phyloP scores from a whole-genome alignment of 768 basidiomycete genomes.

The Lyophyllum decastes region DNA sequence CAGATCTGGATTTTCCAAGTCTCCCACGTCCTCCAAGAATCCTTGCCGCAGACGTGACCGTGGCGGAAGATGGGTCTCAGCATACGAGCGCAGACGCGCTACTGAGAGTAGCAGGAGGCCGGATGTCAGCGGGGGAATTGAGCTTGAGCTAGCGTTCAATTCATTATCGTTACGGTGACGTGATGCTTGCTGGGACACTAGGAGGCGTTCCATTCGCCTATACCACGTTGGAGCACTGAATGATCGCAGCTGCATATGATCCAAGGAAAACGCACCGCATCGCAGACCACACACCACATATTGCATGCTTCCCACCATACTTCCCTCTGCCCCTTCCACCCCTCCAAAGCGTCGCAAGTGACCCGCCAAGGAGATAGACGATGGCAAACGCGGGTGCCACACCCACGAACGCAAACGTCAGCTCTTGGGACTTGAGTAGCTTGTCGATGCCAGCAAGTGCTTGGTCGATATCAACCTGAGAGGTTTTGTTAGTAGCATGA shows the following conservation, averaged over 20 bases:
- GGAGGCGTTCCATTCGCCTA: constrained; percentile 70
- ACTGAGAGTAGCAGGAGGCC: constrained; percentile 76
- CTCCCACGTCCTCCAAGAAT: constrained; percentile 83
- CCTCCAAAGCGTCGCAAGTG: constrained; percentile 48
- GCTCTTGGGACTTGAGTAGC: constrained; percentile 88
- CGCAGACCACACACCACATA: constrained; percentile 65
- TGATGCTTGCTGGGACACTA: constrained; percentile 48
- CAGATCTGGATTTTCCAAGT: constrained; percentile 76
- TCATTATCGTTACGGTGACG: constrained; percentile 3
- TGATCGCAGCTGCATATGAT: neutral
- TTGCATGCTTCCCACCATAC: constrained; percentile 58
- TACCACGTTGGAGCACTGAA: neutral
- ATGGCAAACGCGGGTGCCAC: constrained; percentile 88
- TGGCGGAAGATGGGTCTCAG: constrained; percentile 53
- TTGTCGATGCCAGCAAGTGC: constrained; percentile 91
- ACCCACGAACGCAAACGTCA: constrained; percentile 96
- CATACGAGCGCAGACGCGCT: constrained; percentile 66
- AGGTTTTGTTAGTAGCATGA: neutral
- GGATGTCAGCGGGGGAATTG: constrained; percentile 54
- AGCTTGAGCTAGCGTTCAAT: constrained; percentile 15
- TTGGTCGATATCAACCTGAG: constrained; percentile 90
- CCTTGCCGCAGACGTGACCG: constrained; percentile 68
- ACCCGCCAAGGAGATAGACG: constrained; percentile 67
- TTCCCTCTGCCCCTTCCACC: constrained; percentile 48
- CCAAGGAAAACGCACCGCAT: constrained; percentile 52